Evolutionary conservation across 129 eudicot species (phyloP).

Genomic region (Glebionis coronaria): DNA sequence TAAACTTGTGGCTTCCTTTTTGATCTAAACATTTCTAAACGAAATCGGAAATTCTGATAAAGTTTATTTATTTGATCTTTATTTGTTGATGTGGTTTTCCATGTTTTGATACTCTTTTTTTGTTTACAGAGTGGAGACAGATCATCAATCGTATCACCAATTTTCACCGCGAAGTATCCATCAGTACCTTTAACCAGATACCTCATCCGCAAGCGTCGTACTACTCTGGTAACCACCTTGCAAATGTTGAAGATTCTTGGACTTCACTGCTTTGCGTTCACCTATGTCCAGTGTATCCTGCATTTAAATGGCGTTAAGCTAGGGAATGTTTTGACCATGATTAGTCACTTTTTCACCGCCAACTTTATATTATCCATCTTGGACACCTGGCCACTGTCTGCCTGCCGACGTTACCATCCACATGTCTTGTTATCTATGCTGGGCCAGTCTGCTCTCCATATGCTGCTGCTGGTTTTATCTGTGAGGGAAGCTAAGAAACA

Average conservation of each 20-base stretch:
- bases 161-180: constrained; percentile 88
- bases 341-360: constrained; percentile 82
- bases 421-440: constrained; percentile 75
- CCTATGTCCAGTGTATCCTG: constrained; percentile 81
- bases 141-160: constrained; percentile 70
- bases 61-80: too few species aligned
- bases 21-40: too few species aligned
- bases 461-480: constrained; percentile 59
- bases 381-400: constrained; percentile 61
- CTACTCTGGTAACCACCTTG: constrained; percentile 84
- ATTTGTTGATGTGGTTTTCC: too few species aligned
- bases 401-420: constrained; percentile 85
- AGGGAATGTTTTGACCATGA: constrained; percentile 85
- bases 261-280: constrained; percentile 84
- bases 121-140: constrained; percentile 51
- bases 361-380: constrained; percentile 85
- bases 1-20: too few species aligned
- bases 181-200: constrained; percentile 77
- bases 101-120: too few species aligned
- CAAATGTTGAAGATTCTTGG: constrained; percentile 96
- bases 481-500: constrained; percentile 77
- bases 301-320: constrained; percentile 78
- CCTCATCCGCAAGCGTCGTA: constrained; percentile 80
- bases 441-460: constrained; percentile 71
- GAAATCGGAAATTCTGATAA: too few species aligned